These are phyloP conservation scores for Fragilaria radians DNA, from an alignment of 108 stramenopile genomes.

Conservation along the genomic window DNA sequence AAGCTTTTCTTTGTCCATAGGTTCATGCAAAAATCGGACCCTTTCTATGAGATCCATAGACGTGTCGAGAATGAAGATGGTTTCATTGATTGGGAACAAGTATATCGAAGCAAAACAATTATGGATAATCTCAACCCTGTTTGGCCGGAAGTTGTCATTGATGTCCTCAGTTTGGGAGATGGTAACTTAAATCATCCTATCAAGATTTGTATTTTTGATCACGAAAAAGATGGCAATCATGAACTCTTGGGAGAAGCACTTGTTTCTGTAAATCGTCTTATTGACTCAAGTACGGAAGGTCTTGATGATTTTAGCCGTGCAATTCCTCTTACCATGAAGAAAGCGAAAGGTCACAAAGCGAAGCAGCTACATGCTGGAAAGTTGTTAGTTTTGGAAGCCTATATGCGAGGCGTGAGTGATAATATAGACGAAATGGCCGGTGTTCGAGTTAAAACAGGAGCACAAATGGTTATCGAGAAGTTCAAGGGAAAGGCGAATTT, in stretches of 20 bases:
- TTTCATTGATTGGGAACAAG: constrained; percentile 46
- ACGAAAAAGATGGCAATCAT: constrained; percentile 57
- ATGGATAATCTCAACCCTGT: constrained; percentile 55
- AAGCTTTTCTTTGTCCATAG: neutral
- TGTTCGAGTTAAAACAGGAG: neutral
- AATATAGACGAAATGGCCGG: neutral
- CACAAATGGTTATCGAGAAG: neutral
- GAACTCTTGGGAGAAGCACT: constrained; percentile 67
- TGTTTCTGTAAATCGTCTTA: constrained; percentile 36
- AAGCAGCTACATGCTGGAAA: constrained; percentile 12
- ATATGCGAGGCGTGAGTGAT: neutral
- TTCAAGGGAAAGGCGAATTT: constrained; percentile 33
- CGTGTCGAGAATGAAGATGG: constrained; percentile 62
- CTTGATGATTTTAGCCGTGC: constrained; percentile 6
- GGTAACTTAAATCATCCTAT: constrained; percentile 63
- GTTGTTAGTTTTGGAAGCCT: neutral
- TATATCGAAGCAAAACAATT: constrained; percentile 60
- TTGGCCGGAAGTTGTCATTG: constrained; percentile 56
- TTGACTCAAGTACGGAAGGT: constrained; percentile 29
- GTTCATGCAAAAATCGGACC: constrained; percentile 10
- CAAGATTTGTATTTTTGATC: constrained; percentile 66
- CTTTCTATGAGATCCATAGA: constrained; percentile 69
- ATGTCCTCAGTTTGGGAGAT: constrained; percentile 71
- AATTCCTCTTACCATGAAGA: neutral
- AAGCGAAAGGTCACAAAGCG: neutral